phyloP scores from a whole-genome alignment of 306 rosid genomes.

The Quercus agrifolia region DNA sequence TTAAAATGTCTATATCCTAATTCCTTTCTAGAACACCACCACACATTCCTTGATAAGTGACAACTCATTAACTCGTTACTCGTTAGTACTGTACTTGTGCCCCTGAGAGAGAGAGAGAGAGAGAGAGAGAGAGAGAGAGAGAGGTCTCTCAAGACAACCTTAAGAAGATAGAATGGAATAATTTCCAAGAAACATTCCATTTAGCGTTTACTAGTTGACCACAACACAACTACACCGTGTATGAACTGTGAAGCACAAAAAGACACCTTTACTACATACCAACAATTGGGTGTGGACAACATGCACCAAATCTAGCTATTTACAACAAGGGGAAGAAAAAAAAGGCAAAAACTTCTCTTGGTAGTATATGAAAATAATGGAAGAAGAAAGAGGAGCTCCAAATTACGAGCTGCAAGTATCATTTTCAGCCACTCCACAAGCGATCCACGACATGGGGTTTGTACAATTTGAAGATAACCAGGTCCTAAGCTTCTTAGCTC shows the following conservation, averaged over 20 bases:
- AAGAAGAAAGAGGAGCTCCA: constrained; percentile 55
- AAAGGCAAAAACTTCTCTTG: background rate
- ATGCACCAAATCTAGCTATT: constrained; percentile 4
- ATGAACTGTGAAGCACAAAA: constrained; percentile 11
- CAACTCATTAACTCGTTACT: no score
- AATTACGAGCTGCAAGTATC: constrained; percentile 66
- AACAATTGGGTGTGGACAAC: background rate
- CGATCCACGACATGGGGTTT: constrained; percentile 68
- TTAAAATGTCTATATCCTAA: no score
- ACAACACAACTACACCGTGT: constrained; percentile 22
- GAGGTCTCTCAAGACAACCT: constrained; percentile 15
- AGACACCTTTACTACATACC: background rate
- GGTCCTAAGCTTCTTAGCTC: constrained; percentile 75
- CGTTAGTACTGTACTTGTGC: constrained; percentile 43
- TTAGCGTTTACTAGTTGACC: constrained; percentile 60
- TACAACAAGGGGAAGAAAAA: background rate
- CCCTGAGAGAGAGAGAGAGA: constrained; percentile 23
- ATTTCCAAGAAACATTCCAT: constrained; percentile 36
- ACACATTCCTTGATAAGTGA: no score
- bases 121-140: constrained; percentile 3
- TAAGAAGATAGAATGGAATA: constrained; percentile 36
- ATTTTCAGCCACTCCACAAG: constrained; percentile 50
- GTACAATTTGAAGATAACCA: constrained; percentile 77
- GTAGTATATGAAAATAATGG: constrained; percentile 40
- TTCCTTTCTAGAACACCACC: no score